Evolutionary conservation across 345 rosid species (phyloP), one percentile per base, ranked within the genome.

Genomic region (Eucalyptus cloeziana): DNA sequence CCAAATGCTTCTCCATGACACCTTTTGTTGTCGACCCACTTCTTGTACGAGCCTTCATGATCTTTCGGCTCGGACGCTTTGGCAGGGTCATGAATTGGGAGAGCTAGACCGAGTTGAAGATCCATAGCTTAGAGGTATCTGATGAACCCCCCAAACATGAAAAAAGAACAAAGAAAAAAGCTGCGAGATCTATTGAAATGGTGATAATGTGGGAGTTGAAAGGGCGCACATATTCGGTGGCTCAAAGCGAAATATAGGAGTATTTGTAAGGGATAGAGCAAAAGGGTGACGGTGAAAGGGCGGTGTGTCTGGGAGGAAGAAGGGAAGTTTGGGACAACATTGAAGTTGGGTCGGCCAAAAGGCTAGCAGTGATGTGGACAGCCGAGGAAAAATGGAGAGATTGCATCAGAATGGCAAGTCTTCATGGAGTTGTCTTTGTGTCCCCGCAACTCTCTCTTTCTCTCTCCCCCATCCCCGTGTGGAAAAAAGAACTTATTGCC

Each of bases 341-440:
- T 88, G 92, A 92, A 92, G 89, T 91, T 89, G 76, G 96, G 97
- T 95, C 96, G 96, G 97, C 85, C 52, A 94, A 95, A 94, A 91
- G 93, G 83, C 92, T 88, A 89, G 90, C 97, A 96, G n/a, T 92
- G 95, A 94, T 90, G 87, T 86, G 88, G 94, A 94, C 96, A 92
- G 86, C 56, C 58, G 62, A 91, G 85, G 89, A 92, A 92, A 92
- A 86, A 76, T 37, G 8, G 83, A 71, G 83, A 19, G 87, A n/a
- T 58, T 43, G 92, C 87, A 51, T 87, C 94, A 21, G 43, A 76
- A 40, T 76, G 83, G 83, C 7, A 40, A 76, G 47, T 76, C 83
- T 71, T 76, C 83, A 76, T 40, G 83, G 83, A 76, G 83, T 21
- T 76, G 30, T 40, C 83, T 64, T 88, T 88, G 91, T 91, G 91